These are phyloP conservation scores for Penicillium sp. DNA, from an alignment of 2,329 filamentous ascomycete species.

Conservation along the genomic window DNA sequence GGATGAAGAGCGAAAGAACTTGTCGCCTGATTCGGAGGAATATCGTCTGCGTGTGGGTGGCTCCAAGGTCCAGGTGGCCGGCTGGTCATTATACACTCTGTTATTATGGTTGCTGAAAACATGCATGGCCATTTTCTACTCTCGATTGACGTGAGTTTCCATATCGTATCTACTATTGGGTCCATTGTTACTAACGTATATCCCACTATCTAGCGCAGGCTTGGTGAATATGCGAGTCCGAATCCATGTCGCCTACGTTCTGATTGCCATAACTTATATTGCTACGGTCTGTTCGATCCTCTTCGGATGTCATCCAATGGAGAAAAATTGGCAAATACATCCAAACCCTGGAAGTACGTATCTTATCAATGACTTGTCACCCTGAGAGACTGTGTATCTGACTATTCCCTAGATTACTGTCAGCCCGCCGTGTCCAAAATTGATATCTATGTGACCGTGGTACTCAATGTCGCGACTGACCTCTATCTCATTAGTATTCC, in stretches of 20 bases:
- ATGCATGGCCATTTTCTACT: slow-evolving; percentile 58
- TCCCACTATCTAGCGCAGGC: slow-evolving; percentile 33
- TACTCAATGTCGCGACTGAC: slow-evolving; percentile 56
- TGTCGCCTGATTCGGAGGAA: slow-evolving; percentile 48
- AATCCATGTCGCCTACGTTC: slow-evolving; percentile 51
- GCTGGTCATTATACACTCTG: slow-evolving; percentile 55
- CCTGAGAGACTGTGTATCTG: not conserved
- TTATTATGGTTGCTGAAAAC: slow-evolving; percentile 55
- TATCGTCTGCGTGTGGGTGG: slow-evolving; percentile 52
- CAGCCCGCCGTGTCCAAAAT: slow-evolving; percentile 52
- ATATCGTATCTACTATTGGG: too few species aligned
- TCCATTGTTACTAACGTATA: not conserved
- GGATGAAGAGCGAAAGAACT: slow-evolving; percentile 45
- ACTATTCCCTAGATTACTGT: slow-evolving; percentile 39
- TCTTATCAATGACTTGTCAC: not conserved
- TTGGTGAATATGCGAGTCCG: slow-evolving; percentile 44
- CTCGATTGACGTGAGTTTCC: slow-evolving; percentile 48
- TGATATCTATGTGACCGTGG: slow-evolving; percentile 52
- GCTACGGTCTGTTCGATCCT: slow-evolving; percentile 51
- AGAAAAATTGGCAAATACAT: slow-evolving; percentile 58
- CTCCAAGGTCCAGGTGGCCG: slow-evolving; percentile 53
- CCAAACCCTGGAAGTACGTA: slow-evolving; percentile 55
- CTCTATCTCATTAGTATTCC: slow-evolving; percentile 60
- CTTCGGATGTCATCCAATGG: slow-evolving; percentile 53
- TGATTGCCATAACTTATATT: slow-evolving; percentile 52